A percentile compares a stretch with the other conserved stretches of the same genome.
phyloP scores from a whole-genome alignment of 2,329 filamentous ascomycete species.

The Beauveria sp. region DNA sequence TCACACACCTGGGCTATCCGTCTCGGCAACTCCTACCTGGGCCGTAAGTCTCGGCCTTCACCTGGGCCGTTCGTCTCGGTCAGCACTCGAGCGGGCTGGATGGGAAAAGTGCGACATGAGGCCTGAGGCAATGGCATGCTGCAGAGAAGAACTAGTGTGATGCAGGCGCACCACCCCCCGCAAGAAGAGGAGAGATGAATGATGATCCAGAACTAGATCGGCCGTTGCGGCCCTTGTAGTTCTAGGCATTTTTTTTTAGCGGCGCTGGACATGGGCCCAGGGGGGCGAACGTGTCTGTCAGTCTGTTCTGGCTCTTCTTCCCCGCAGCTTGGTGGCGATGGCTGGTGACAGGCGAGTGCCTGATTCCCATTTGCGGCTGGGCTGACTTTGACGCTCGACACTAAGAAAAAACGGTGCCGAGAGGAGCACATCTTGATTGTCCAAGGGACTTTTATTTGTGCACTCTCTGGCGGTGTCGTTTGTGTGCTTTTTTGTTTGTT shows the following conservation, averaged over 20 bases:
- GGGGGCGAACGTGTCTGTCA: too few species aligned
- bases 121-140: not conserved
- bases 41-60: not conserved
- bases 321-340: not conserved
- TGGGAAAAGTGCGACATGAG: too few species aligned
- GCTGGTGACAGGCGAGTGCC: not conserved
- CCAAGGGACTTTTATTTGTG: not conserved
- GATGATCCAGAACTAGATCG: conserved; percentile 7
- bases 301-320: too few species aligned
- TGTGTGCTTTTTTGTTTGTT: not conserved
- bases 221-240: not conserved
- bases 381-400: not conserved
- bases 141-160: not conserved
- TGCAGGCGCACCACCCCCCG: not conserved
- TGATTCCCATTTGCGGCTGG: conserved; percentile 5
- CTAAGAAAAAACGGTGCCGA: not conserved
- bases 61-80: not conserved
- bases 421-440: not conserved
- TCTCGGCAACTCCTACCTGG: not conserved
- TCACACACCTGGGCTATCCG: too few species aligned
- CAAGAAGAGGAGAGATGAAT: not conserved
- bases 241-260: not conserved
- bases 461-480: not conserved
- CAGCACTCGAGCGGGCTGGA: not conserved
- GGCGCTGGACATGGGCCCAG: not conserved